Percentiles rank a stretch among this genome's conserved stretches.
Conservation (phyloP, 108 stramenopile genomes). For the Discostella stelligeroides region DNA sequence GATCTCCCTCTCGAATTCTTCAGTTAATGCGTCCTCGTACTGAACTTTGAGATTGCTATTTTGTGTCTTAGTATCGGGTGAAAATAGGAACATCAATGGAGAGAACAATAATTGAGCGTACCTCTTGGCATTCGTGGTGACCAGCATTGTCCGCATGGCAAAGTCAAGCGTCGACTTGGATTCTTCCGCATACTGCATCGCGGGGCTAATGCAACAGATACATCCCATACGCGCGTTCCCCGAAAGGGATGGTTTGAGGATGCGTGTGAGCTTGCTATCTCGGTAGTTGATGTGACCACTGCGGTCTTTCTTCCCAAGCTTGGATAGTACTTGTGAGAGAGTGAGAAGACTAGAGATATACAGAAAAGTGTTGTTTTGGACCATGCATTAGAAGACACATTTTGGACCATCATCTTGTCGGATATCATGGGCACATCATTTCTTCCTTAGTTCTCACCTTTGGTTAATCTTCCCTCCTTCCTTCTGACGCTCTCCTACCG, state of each 20-base stretch:
- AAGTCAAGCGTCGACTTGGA: slow-evolving; percentile 97
- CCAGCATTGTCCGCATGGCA: slow-evolving; percentile 98
- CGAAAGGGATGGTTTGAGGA: slow-evolving; percentile 96
- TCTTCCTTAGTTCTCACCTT: too few species aligned
- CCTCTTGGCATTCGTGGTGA: slow-evolving; percentile 99
- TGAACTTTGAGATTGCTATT: slow-evolving; percentile 22
- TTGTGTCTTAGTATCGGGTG: not conserved
- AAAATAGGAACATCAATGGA: slow-evolving; percentile 1
- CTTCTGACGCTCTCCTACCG: slow-evolving; percentile 72
- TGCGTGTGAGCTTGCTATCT: slow-evolving; percentile 97
- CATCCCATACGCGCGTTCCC: slow-evolving; percentile 84
- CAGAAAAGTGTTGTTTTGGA: too few species aligned
- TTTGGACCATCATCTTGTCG: too few species aligned
- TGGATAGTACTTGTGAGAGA: slow-evolving; percentile 97
- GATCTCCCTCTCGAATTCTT: slow-evolving; percentile 43
- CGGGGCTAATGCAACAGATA: slow-evolving; percentile 93
- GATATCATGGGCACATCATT: too few species aligned
- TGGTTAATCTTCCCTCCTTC: slow-evolving; percentile 99
- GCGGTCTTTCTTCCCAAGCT: slow-evolving; percentile 93
- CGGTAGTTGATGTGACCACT: slow-evolving; percentile 97
- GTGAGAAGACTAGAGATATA: slow-evolving; percentile 90
- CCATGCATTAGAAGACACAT: too few species aligned
- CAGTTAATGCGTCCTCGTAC: slow-evolving; percentile 29
- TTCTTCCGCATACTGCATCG: slow-evolving; percentile 97
- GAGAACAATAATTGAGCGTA: slow-evolving; percentile 72